These are phyloP conservation scores for Ganoderma resinaceum DNA, from an alignment of 1,284 basidiomycete genomes.

Conservation along the genomic window DNA sequence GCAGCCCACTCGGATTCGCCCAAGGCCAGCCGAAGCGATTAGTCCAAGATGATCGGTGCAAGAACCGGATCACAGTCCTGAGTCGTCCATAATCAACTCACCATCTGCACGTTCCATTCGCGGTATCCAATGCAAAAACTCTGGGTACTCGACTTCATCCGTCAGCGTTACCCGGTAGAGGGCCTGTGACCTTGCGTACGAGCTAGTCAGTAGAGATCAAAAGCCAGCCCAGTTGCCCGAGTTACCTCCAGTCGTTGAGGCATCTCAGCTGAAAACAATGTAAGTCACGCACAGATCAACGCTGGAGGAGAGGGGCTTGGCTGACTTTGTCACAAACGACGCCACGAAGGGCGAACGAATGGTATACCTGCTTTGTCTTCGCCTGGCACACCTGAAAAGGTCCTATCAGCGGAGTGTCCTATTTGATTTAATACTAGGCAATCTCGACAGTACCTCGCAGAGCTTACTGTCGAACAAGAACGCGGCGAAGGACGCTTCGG, in stretches of 20 bases:
- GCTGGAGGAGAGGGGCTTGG: no score
- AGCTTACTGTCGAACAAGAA: conserved; percentile 63
- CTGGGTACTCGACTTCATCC: conserved; percentile 17
- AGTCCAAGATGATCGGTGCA: no score
- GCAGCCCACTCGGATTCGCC: no score
- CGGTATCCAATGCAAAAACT: conserved; percentile 26
- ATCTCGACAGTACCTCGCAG: conserved; percentile 55
- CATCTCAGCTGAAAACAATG: background rate
- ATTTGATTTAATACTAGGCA: no score
- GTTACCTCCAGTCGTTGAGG: background rate
- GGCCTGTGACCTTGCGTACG: background rate
- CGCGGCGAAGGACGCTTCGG: conserved; percentile 59
- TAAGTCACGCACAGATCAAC: background rate
- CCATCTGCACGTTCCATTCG: conserved; percentile 14
- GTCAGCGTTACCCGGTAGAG: background rate
- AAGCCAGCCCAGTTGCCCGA: background rate
- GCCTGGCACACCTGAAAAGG: conserved; percentile 45
- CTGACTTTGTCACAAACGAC: conserved; percentile 34
- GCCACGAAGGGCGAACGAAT: conserved; percentile 33
- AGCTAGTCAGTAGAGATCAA: background rate
- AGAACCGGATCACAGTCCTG: no score
- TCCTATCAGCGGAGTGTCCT: background rate
- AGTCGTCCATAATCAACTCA: conserved; percentile 3
- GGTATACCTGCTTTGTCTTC: conserved; percentile 26
- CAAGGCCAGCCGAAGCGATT: no score